Evolutionary conservation across 1,284 basidiomycete species (phyloP).

Genomic region (Thelephora terrestris): DNA sequence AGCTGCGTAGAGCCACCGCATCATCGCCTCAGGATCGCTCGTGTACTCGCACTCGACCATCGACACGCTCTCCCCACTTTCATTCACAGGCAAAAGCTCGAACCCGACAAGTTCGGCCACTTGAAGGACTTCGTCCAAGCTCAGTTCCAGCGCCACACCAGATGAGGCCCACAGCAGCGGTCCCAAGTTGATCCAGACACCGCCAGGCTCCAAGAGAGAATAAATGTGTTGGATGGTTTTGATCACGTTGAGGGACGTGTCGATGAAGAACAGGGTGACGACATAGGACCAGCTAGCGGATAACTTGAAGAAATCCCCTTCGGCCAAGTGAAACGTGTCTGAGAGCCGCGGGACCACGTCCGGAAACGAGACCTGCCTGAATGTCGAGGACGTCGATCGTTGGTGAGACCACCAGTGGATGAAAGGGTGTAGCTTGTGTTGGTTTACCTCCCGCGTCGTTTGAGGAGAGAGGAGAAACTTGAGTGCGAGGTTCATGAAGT

Average conservation of each 20-base stretch:
- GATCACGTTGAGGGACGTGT: slow-evolving; percentile 52
- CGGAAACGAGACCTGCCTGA: slow-evolving; percentile 44
- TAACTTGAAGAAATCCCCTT: slow-evolving; percentile 45
- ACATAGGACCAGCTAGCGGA: slow-evolving; percentile 41
- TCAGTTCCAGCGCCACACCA: slow-evolving; percentile 45
- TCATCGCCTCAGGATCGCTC: slow-evolving; percentile 49
- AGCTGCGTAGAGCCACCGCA: slow-evolving; percentile 54
- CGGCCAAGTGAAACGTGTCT: slow-evolving; percentile 29
- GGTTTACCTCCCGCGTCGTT: slow-evolving; percentile 28
- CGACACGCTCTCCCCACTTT: slow-evolving; percentile 16
- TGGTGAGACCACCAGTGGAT: slow-evolving; percentile 64
- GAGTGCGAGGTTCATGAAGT: slow-evolving; percentile 52
- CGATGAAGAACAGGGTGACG: slow-evolving; percentile 62
- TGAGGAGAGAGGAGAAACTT: slow-evolving; percentile 42
- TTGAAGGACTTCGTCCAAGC: slow-evolving; percentile 46
- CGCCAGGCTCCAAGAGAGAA: slow-evolving; percentile 42
- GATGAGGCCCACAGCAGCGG: slow-evolving; percentile 54
- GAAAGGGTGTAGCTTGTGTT: slow-evolving; percentile 48
- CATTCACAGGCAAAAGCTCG: slow-evolving; percentile 8
- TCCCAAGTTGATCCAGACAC: slow-evolving; percentile 59
- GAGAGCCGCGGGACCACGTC: slow-evolving; percentile 44
- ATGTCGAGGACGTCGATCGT: slow-evolving; percentile 35
- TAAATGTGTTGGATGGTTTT: slow-evolving; percentile 44
- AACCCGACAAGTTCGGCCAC: slow-evolving; percentile 45
- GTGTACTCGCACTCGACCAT: slow-evolving; percentile 57